Conservation (phyloP, 2,329 filamentous ascomycete genomes). For the Magnaporthiopsis poae region DNA sequence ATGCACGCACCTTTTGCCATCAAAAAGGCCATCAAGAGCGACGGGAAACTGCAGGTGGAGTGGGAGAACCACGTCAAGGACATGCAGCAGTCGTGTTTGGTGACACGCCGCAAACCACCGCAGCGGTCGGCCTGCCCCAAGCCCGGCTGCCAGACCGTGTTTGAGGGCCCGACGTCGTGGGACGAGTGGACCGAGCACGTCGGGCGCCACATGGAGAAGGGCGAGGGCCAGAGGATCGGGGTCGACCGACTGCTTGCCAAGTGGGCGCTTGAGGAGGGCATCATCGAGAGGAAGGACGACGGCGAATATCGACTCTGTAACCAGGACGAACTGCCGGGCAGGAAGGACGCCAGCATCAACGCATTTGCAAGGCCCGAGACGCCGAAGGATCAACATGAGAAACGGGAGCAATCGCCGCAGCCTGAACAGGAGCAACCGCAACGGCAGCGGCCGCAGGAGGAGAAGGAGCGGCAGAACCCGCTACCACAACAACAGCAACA, state of each 20-base stretch:
- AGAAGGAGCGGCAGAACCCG: neutral
- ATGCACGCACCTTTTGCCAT: constrained; percentile 75
- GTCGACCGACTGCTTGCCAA: constrained; percentile 48
- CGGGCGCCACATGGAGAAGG: constrained; percentile 76
- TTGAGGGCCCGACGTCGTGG: constrained; percentile 68
- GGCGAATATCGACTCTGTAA: constrained; percentile 47
- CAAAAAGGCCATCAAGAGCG: constrained; percentile 47
- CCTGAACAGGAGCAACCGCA: neutral
- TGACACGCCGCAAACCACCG: constrained; percentile 59
- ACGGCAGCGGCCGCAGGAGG: neutral
- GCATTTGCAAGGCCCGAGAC: constrained; percentile 9
- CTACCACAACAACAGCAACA: neutral
- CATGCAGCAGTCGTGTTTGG: constrained; percentile 66
- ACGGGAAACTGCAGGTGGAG: constrained; percentile 49
- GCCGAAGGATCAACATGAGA: constrained; percentile 1
- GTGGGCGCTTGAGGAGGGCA: constrained; percentile 55
- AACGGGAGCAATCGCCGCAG: neutral
- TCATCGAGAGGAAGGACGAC: constrained; percentile 48
- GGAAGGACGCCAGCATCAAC: constrained; percentile 13
- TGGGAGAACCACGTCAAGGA: constrained; percentile 58
- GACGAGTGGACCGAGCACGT: constrained; percentile 89
- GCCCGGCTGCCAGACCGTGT: constrained; percentile 59
- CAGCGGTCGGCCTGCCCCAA: constrained; percentile 61
- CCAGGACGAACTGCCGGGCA: constrained; percentile 26
- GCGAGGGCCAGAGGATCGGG: constrained; percentile 46